A percentile compares a stretch with the other conserved stretches of the same genome.
Evolutionary conservation across 352 stramenopile genomes (phyloP).

Genomic region (Pythium pyrilobum): DNA sequence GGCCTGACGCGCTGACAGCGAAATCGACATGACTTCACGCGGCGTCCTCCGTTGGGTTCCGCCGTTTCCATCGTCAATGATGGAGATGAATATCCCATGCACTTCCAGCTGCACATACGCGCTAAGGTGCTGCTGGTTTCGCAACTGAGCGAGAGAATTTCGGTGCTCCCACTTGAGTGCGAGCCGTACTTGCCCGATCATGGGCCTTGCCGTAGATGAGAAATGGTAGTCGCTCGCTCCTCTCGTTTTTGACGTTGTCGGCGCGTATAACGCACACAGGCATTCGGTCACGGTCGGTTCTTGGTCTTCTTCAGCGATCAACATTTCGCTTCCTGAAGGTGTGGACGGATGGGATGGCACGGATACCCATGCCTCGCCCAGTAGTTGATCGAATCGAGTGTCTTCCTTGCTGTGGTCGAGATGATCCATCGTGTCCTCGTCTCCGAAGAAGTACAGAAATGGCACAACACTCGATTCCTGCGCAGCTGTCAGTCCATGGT

Average conservation of each 20-base stretch:
- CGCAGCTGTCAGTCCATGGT: constrained; percentile 67
- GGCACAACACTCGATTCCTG: constrained; percentile 83
- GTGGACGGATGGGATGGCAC: constrained; percentile 28
- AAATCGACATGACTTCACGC: constrained; percentile 70
- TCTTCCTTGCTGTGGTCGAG: constrained; percentile 84
- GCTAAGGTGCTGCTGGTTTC: constrained; percentile 44
- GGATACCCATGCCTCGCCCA: constrained; percentile 78
- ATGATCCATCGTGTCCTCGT: constrained; percentile 84
- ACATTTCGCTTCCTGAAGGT: constrained; percentile 5
- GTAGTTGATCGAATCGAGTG: constrained; percentile 64
- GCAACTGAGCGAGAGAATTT: constrained; percentile 34
- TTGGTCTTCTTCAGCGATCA: constrained; percentile 9
- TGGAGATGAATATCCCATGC: constrained; percentile 62
- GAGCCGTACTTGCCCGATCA: constrained; percentile 71
- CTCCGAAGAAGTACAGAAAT: constrained; percentile 86
- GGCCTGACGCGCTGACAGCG: constrained; percentile 60
- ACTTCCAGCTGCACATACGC: constrained; percentile 76
- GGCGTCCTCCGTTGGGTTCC: constrained; percentile 25
- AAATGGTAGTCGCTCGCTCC: constrained; percentile 10
- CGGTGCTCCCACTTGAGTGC: constrained; percentile 78
- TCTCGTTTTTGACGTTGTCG: constrained; percentile 19
- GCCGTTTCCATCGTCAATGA: constrained; percentile 55
- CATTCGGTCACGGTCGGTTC: constrained; percentile 25
- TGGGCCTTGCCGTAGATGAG: constrained; percentile 26
- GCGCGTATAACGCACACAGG: constrained; percentile 66